phyloP scores from a whole-genome alignment of 306 rosid species.

The Begonia masoniana region DNA sequence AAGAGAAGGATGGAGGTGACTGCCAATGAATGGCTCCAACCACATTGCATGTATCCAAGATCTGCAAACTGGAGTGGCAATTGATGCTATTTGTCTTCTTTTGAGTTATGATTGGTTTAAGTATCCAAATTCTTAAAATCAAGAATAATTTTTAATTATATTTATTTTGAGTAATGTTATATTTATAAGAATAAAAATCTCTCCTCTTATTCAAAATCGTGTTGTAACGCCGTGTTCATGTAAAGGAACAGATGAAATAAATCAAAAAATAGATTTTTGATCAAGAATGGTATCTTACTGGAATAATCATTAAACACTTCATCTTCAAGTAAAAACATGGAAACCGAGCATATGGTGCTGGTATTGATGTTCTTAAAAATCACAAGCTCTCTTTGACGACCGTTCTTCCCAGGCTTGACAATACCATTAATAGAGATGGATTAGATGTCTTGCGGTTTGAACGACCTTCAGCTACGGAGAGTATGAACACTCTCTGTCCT shows the following conservation, averaged over 20 bases:
- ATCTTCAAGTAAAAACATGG: no score
- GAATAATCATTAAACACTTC: no score
- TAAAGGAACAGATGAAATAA: no score
- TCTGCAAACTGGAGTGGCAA: neutral
- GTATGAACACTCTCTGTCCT: slow-evolving; percentile 1
- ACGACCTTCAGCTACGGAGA: slow-evolving; percentile 21
- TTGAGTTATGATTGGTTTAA: neutral
- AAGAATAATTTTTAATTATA: no score
- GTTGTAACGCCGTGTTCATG: no score
- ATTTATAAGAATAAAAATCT: no score
- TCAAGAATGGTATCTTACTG: no score
- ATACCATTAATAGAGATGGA: slow-evolving; percentile 7
- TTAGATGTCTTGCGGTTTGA: slow-evolving; percentile 22
- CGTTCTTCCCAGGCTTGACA: slow-evolving; percentile 24
- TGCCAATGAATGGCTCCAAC: slow-evolving; percentile 10
- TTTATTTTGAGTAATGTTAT: no score
- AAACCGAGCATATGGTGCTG: slow-evolving; percentile 3
- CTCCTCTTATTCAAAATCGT: no score
- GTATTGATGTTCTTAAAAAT: slow-evolving; percentile 12
- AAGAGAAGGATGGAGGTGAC: slow-evolving; percentile 12
- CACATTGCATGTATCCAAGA: neutral
- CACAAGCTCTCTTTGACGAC: slow-evolving; percentile 7
- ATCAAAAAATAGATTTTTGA: no score
- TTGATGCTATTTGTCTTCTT: neutral
- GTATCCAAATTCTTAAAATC: no score